These are phyloP conservation scores for Aspergillus taichungensis DNA, from an alignment of 495 filamentous ascomycete species.

Conservation along the genomic window DNA sequence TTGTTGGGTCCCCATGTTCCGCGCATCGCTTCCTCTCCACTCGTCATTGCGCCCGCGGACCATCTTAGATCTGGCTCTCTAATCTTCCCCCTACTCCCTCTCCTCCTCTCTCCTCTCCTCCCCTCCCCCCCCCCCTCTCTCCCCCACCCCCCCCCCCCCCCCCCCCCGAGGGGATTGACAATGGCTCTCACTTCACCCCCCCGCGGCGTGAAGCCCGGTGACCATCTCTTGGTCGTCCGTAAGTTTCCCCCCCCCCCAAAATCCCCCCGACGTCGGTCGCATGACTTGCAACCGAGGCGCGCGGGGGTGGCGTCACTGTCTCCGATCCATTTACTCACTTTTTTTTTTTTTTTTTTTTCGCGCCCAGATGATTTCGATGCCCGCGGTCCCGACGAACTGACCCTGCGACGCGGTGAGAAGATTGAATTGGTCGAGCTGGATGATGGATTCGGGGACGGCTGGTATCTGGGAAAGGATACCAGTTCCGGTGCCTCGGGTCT, in stretches of 20 bases:
- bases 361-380: slow-evolving; percentile 71
- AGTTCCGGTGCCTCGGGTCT: slow-evolving; percentile 68
- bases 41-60: neutral
- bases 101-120: neutral
- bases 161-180: slow-evolving; percentile 4
- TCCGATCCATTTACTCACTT: too few relatives aligned
- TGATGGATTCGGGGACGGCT: slow-evolving; percentile 96
- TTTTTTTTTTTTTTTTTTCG: too few relatives aligned
- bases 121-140: slow-evolving; percentile 3
- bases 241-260: slow-evolving; percentile 32
- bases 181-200: slow-evolving; percentile 35
- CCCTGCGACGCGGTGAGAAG: slow-evolving; percentile 73
- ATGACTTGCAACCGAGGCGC: neutral
- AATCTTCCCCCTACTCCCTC: neutral
- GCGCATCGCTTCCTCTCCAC: too few relatives aligned
- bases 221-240: slow-evolving; percentile 71
- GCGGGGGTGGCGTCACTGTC: too few relatives aligned
- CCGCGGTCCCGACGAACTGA: slow-evolving; percentile 87
- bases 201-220: slow-evolving; percentile 48
- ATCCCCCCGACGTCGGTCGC: slow-evolving; percentile 3
- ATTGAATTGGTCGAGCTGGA: slow-evolving; percentile 91
- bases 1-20: too few relatives aligned
- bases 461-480: slow-evolving; percentile 84
- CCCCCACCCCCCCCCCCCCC: slow-evolving; percentile 3
- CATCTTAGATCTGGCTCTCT: neutral